These are phyloP conservation scores for Plectranthus barbatus DNA, from an alignment of 257 asterid species.

Conservation along the genomic window DNA sequence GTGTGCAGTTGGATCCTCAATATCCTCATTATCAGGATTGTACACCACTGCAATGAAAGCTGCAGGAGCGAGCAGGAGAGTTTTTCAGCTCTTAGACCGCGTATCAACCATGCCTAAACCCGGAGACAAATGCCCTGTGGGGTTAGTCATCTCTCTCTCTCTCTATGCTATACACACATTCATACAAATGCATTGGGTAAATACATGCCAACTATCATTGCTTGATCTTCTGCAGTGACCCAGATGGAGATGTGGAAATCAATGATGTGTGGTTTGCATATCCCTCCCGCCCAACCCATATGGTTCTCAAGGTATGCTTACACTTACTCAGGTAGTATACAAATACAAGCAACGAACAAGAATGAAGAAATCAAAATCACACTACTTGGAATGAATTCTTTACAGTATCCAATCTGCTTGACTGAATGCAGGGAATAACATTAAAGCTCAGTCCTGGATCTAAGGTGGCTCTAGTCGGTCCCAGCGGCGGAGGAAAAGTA, in stretches of 20 bases:
- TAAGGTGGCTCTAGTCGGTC: constrained; percentile 79
- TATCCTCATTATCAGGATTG: constrained; percentile 46
- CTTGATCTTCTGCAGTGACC: background rate
- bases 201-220: constrained; percentile 13
- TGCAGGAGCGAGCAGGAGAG: constrained; percentile 85
- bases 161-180: background rate
- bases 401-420: too few species aligned
- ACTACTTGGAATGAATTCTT: too few species aligned
- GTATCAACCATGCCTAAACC: constrained; percentile 56
- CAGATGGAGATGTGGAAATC: constrained; percentile 59
- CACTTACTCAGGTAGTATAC: background rate
- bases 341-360: too few species aligned
- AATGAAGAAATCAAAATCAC: too few species aligned
- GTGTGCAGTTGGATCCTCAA: constrained; percentile 67
- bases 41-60: constrained; percentile 83
- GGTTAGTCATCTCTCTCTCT: constrained; percentile 39
- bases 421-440: constrained; percentile 52
- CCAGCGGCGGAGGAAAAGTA: constrained; percentile 92
- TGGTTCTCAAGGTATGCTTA: constrained; percentile 61
- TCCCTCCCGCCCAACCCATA: constrained; percentile 74
- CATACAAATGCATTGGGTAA: constrained; percentile 44
- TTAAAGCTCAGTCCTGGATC: constrained; percentile 55
- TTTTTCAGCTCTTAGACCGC: constrained; percentile 70
- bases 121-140: constrained; percentile 57
- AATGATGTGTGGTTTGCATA: constrained; percentile 82